Base-by-base conservation (phyloP, 2,329 filamentous ascomycete genomes). In the Diaporthe eres region DNA sequence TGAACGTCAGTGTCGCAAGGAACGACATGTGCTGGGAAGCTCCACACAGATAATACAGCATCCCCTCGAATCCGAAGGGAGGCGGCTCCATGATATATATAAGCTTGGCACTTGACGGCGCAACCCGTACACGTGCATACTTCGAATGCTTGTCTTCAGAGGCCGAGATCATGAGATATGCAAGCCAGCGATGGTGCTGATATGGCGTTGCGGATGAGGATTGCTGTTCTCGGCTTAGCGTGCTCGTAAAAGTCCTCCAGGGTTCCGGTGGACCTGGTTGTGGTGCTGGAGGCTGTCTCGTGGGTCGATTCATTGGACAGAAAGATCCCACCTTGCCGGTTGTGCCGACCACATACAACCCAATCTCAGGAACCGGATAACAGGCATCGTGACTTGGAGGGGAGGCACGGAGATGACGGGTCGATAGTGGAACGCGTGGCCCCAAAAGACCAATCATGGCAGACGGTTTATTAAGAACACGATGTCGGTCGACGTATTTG, bases 221-320 rank as follows among this genome's bases (percentile, higher is more conserved):
- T 53, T 4, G n/a, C 65, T 70, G 7, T 1, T 55, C 65, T 17
- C 13, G 65, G 34, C 15, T 53, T 70, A 70, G 65, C 65, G 65
- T 55, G 34, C 65, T 70, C 49, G 34, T 42, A 70, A 70, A 70
- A 70, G 49, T 68, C 65, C 65, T 37, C 57, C 42, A 37, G 34
- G 65, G 34, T 53, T 28, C 60, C 39, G 13, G 39, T 47, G n/a
- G 15, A n/a, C 9, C 3, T 44, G 9, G 12, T 10, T 9, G 34
- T 42, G 65, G 49, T 31, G 2, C 34, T 42, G 65, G 15, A 42
- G 13, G 15, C 34, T 42, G 65, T 42, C 68, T 60, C 68, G 68
- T 71, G 68, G 68, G 68, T 17, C 68, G 4, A 47, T 71, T 25
- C 42, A 71, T 71, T 71, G 68, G 68, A 49, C 68, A 71, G 53